Base-by-base conservation (phyloP, 2,329 filamentous ascomycete species). In the Stagonosporopsis rhizophila region DNA sequence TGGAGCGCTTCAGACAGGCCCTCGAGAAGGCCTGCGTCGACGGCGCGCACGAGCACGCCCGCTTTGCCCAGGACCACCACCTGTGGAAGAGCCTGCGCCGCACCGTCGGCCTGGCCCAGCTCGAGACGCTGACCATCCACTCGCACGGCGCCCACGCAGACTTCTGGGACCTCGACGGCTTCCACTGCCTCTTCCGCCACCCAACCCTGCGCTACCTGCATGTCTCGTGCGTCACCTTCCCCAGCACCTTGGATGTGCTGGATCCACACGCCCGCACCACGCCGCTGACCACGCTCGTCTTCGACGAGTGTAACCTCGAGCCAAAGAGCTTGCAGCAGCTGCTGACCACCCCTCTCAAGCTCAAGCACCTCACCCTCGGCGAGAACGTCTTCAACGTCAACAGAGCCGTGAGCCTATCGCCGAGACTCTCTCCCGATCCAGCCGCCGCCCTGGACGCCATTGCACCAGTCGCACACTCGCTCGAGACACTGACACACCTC, bases 151-250 rank as follows among this genome's bases (percentile, higher is more conserved):
- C 62, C 8, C 44, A 58, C 19, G 56, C 68, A 6, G 70, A 74
- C 37, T 75, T 73, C 50, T 76, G 72, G 72, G 45, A 63, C 6
- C 65, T 76, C 5, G 61, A 64, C 17, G 64, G 58, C 25, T 74
- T 68, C 42, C 65, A 74, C 52, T 73, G 69, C 39, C 63, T 76
- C 12, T 75, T 76, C 47, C 70, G 65, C 20, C 74, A 76, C 47
- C 73, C 74, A 1, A 64, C 60, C 17, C 68, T 76, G 2, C 69
- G 68, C 2, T 56, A 67, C 38, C 62, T 76, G 8, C 72, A 75
- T 35, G 37, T 73, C 3, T 76, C 73, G 3, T 75, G 72, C 52
- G 49, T 74, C 15, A 62, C 60, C 6, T 60, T 75, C 8, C 63
- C 66, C 2, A 19, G 45, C 1, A 59, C 60, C 5, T 40, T 75